Evolutionary conservation across 1,284 basidiomycete species (phyloP).

Genomic region (Fomitiporia mediterranea): DNA sequence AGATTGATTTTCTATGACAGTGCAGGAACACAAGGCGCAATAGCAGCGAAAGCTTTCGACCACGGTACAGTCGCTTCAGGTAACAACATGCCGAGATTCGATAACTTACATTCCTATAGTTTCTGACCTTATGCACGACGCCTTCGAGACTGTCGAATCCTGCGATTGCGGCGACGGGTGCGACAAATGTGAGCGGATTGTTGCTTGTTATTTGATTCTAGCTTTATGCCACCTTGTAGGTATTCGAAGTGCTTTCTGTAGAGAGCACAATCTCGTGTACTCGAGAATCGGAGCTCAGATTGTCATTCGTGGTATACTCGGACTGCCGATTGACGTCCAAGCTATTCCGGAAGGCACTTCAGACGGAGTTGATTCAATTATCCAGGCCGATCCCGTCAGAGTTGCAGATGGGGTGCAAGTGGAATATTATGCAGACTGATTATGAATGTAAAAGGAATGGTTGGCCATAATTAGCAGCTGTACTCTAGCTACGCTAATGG

Average conservation of each 20-base stretch:
- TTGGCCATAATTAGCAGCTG: background rate
- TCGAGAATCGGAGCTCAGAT: slow-evolving; percentile 73
- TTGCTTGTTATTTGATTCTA: background rate
- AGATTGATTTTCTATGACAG: slow-evolving; percentile 84
- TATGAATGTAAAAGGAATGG: background rate
- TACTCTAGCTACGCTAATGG: slow-evolving; percentile 38
- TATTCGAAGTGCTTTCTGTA: slow-evolving; percentile 57
- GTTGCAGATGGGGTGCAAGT: slow-evolving; percentile 45
- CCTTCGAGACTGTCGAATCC: slow-evolving; percentile 56
- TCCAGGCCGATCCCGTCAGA: slow-evolving; percentile 48
- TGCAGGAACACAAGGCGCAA: slow-evolving; percentile 64
- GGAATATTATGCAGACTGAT: slow-evolving; percentile 31
- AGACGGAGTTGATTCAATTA: slow-evolving; percentile 39
- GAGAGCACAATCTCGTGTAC: slow-evolving; percentile 59
- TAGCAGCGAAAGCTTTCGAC: slow-evolving; percentile 80
- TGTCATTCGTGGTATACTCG: slow-evolving; percentile 58
- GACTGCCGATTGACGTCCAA: slow-evolving; percentile 46
- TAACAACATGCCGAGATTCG: background rate
- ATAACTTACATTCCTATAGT: slow-evolving; percentile 35
- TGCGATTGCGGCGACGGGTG: slow-evolving; percentile 77
- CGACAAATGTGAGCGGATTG: slow-evolving; percentile 50
- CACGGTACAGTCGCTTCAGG: slow-evolving; percentile 49
- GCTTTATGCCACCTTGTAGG: slow-evolving; percentile 37
- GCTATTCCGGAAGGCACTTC: slow-evolving; percentile 35
- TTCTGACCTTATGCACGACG: slow-evolving; percentile 58